These are phyloP conservation scores for Vanrija sp. DNA, from an alignment of 1,284 basidiomycete species.

Conservation along the genomic window DNA sequence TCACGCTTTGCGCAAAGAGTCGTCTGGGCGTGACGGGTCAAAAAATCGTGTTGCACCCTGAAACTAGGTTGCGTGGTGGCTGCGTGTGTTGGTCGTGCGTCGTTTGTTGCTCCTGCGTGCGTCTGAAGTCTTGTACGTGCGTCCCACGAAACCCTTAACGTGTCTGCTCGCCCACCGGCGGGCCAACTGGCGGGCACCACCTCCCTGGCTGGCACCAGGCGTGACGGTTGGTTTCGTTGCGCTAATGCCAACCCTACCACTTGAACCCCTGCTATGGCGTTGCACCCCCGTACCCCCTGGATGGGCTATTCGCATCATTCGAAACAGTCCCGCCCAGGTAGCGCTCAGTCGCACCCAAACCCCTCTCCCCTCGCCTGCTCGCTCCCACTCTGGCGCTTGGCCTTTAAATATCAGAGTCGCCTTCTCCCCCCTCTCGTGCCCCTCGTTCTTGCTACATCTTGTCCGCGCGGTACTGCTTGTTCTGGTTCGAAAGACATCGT, in stretches of 20 bases:
- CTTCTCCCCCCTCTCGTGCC: not conserved
- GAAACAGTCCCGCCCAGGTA: conserved; percentile 18
- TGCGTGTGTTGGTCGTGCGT: conserved; percentile 2
- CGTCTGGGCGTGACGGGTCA: too few species aligned
- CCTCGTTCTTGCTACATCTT: not conserved
- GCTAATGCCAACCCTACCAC: conserved; percentile 12
- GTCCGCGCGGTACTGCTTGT: not conserved
- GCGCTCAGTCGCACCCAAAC: not conserved
- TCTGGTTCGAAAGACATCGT: not conserved
- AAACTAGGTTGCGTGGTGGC: not conserved
- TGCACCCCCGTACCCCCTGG: not conserved
- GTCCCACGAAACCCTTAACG: not conserved
- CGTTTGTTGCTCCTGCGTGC: not conserved
- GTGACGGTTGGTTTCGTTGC: conserved; percentile 15
- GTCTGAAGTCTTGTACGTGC: not conserved
- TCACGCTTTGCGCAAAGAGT: too few species aligned
- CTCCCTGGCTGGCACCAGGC: conserved; percentile 9
- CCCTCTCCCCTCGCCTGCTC: not conserved
- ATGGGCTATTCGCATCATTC: conserved; percentile 7
- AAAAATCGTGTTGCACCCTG: too few species aligned
- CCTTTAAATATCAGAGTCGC: not conserved
- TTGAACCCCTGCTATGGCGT: conserved; percentile 9
- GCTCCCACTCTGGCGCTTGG: not conserved
- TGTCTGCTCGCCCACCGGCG: not conserved
- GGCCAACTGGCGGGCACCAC: not conserved